phyloP scores from a whole-genome alignment of 805 yeast species.

The Candida tammaniensis region DNA sequence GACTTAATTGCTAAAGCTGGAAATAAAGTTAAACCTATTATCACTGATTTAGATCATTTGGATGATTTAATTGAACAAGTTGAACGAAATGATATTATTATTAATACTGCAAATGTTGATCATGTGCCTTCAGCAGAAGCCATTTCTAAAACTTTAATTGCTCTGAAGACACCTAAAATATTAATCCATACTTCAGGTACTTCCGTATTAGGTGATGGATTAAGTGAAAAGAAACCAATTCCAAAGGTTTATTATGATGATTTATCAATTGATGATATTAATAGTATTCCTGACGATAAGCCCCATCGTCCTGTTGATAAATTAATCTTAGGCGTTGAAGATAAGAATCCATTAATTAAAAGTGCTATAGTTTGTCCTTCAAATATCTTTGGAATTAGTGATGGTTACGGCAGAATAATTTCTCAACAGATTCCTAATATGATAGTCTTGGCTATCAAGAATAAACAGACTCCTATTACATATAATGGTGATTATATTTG shows the following conservation, averaged over 20 bases:
- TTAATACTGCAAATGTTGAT: constrained; percentile 30
- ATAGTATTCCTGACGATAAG: constrained; percentile 20
- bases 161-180: constrained; percentile 7
- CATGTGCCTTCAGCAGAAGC: constrained; percentile 22
- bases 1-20: constrained; percentile 12
- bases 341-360: constrained; percentile 25
- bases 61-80: constrained; percentile 17
- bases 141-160: constrained; percentile 1
- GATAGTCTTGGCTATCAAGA: constrained; percentile 15
- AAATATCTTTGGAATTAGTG: constrained; percentile 24
- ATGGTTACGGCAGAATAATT: constrained; percentile 26
- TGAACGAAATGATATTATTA: constrained; percentile 22
- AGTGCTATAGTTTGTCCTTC: constrained; percentile 33
- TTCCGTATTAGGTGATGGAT: constrained; percentile 23
- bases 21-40: constrained; percentile 14
- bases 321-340: constrained; percentile 23
- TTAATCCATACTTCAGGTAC: constrained; percentile 38
- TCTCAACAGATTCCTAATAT: constrained; percentile 31
- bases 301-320: constrained; percentile 34
- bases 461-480: constrained; percentile 22
- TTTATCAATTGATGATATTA: constrained; percentile 23
- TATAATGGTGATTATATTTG: constrained; percentile 30
- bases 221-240: constrained; percentile 14
- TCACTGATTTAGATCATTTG: constrained; percentile 21
- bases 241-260: constrained; percentile 22